Evolutionary conservation across 2,329 filamentous ascomycete species (phyloP).

Genomic region (Sphaerulina populicola): DNA sequence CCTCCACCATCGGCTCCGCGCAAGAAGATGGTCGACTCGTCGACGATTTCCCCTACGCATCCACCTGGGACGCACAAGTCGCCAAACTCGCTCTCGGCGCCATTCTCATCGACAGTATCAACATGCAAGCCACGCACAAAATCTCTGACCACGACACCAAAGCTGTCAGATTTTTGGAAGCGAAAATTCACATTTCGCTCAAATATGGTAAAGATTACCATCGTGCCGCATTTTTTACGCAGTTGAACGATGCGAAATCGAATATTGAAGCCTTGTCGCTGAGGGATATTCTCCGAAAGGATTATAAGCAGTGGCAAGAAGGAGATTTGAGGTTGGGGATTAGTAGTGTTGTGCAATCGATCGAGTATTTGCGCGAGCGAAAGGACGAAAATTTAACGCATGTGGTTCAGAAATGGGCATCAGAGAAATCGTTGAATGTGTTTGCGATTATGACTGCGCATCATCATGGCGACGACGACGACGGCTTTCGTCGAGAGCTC

Average conservation of each 20-base stretch:
- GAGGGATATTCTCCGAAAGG: slow-evolving; percentile 65
- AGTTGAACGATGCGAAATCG: slow-evolving; percentile 57
- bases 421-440: slow-evolving; percentile 54
- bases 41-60: slow-evolving; percentile 32
- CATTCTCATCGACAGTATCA: slow-evolving; percentile 64
- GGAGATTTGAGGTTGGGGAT: slow-evolving; percentile 54
- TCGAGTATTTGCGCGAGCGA: slow-evolving; percentile 52
- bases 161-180: slow-evolving; percentile 53
- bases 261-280: slow-evolving; percentile 55
- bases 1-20: slow-evolving; percentile 36
- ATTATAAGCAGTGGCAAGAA: slow-evolving; percentile 73
- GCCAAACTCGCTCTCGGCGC: slow-evolving; percentile 61
- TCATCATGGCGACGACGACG: slow-evolving; percentile 30
- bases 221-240: slow-evolving; percentile 49
- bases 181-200: slow-evolving; percentile 38
- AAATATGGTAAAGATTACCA: slow-evolving; percentile 42
- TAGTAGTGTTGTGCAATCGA: slow-evolving; percentile 54
- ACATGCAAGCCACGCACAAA: slow-evolving; percentile 53
- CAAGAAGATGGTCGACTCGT: slow-evolving; percentile 35
- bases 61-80: slow-evolving; percentile 49
- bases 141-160: slow-evolving; percentile 54
- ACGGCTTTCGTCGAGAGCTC: slow-evolving; percentile 58
- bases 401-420: slow-evolving; percentile 46
- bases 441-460: slow-evolving; percentile 63
- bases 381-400: slow-evolving; percentile 44